A percentile compares a stretch with the other conserved stretches of the same genome.
Evolutionary conservation across 805 yeast genomes (phyloP).

Genomic region (Saturnispora sanitii): DNA sequence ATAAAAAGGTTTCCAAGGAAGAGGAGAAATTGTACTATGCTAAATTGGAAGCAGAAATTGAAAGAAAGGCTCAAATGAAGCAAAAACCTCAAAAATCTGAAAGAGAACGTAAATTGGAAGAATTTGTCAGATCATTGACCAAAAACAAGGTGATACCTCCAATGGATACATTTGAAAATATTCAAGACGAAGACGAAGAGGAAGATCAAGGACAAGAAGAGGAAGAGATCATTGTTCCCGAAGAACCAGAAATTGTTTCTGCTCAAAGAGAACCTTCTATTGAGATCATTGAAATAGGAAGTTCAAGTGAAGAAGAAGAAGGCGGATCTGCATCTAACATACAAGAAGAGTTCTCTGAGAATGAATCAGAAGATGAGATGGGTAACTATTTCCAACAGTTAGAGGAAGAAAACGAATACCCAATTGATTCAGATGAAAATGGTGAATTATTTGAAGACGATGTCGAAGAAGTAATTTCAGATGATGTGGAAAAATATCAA

Average conservation of each 20-base stretch:
- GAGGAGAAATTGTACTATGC: constrained; percentile 31
- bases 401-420: neutral
- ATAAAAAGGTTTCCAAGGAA: constrained; percentile 23
- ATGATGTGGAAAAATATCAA: constrained; percentile 12
- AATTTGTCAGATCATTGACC: constrained; percentile 6
- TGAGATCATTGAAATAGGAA: constrained; percentile 3
- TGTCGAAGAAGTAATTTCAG: constrained; percentile 12
- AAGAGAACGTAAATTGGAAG: constrained; percentile 1
- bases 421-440: neutral
- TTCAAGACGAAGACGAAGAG: constrained; percentile 1
- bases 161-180: constrained; percentile 4
- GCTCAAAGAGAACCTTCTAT: neutral
- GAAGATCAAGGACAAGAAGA: constrained; percentile 7
- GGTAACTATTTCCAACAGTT: neutral
- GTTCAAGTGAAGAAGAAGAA: constrained; percentile 1
- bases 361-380: neutral
- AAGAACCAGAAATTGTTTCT: constrained; percentile 3
- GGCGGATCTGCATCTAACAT: too few relatives aligned
- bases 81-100: constrained; percentile 5
- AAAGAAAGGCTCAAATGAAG: constrained; percentile 3
- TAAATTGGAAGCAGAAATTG: constrained; percentile 27
- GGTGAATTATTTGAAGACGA: constrained; percentile 3
- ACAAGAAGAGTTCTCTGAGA: neutral
- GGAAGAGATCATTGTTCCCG: constrained; percentile 4
- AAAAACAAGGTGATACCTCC: constrained; percentile 6